Base-by-base conservation (phyloP, 345 rosid species). In the Ceriops decandra region DNA sequence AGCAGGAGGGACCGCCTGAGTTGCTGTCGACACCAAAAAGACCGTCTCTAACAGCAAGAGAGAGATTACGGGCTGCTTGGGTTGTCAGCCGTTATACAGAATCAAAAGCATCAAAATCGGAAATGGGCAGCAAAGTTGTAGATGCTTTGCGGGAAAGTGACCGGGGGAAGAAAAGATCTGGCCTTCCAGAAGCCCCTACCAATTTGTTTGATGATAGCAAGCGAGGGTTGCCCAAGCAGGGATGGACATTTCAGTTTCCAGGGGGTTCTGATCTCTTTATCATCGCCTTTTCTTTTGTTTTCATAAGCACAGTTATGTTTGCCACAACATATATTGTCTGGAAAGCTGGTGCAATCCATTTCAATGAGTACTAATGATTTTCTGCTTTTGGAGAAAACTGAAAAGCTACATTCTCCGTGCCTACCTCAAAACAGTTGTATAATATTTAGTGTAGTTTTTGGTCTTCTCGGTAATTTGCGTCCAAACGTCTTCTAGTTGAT, bases 301-400 rank as follows among this genome's bases (percentile, higher is more conserved):
- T 89, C 24, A 89, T 93, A 75, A 93, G 96, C 82, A 84, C 95
- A 0, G 82, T 91, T 17, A 93, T 93, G 98, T 86, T 93, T 63
- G 85, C 95, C 10, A 93, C 97, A 15, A 90, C 98, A 62, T 93
- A 61, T 73, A 10, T 89, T 36, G 92, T 93, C 57, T 91, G 97
- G 98, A 93, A 93, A 82, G 89, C 83, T 10, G 97, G 93, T 51
- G 98, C 87, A 1, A 93, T 93, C 78, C 97, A 93, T 81, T 93
- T 90, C 58, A 91, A 93, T 1, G 93, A 93, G 68, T 84, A 66
- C 57, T 83, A 64, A 65, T 49, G 68, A 49, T 71, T 61, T 24
- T 64, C 58, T 68, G 52, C 53, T 67, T 72, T 22, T 56, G 52
- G 56, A 26, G 22, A 38, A 38, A 38, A 38, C 49, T 42, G 49